A percentile compares a stretch with the other conserved stretches of the same genome.
Conservation (phyloP, 2,329 filamentous ascomycete genomes). For the Epichloe scottii region DNA sequence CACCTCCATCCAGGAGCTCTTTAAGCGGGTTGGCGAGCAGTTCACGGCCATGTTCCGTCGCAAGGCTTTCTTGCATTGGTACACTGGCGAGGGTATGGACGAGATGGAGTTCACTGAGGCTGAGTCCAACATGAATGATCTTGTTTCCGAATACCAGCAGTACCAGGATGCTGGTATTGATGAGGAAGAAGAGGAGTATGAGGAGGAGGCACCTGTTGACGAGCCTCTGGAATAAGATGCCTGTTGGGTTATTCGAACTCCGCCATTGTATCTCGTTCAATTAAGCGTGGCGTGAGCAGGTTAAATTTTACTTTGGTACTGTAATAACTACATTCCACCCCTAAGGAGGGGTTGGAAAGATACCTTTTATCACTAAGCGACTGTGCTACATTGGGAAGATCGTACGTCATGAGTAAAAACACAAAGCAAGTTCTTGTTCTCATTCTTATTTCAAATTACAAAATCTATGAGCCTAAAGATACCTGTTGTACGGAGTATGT, state of each 20-base stretch:
- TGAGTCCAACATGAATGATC: constrained; percentile 99
- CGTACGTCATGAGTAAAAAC: background rate
- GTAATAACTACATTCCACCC: constrained; percentile 5
- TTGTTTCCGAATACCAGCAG: constrained; percentile 99
- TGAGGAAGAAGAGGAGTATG: constrained; percentile 93
- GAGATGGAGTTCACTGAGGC: constrained; percentile 99
- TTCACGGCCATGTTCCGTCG: constrained; percentile 99
- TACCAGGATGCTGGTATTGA: constrained; percentile 98
- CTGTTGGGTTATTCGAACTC: background rate
- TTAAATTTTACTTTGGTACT: constrained; percentile 19
- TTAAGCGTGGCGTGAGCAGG: background rate
- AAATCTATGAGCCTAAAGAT: background rate
- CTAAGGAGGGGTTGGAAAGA: background rate
- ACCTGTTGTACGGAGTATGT: background rate
- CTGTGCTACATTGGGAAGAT: background rate
- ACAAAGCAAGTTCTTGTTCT: constrained; percentile 1
- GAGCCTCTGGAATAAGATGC: constrained; percentile 50
- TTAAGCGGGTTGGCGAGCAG: constrained; percentile 99
- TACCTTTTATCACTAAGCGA: background rate
- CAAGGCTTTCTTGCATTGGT: constrained; percentile 99
- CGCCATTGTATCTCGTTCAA: background rate
- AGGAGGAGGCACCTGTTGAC: constrained; percentile 60
- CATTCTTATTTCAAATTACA: background rate
- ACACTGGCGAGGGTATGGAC: constrained; percentile 99
- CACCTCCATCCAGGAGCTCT: constrained; percentile 98